These are phyloP conservation scores for Dendrobium chrysotoxum DNA, from an alignment of 106 monocot genomes.

Conservation along the genomic window DNA sequence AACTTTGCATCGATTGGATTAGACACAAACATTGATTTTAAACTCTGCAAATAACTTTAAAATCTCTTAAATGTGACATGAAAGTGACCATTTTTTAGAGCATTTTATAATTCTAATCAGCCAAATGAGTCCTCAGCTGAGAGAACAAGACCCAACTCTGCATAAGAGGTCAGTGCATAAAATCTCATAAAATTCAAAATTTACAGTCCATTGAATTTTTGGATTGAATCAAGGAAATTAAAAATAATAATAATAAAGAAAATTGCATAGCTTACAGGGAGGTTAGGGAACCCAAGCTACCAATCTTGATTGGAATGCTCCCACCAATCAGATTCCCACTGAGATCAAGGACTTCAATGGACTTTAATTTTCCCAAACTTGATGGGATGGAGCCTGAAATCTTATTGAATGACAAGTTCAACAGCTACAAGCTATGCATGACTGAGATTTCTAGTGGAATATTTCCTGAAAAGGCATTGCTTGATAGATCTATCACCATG, in stretches of 20 bases:
- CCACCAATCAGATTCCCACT: slow-evolving; percentile 29
- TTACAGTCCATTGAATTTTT: too few species aligned
- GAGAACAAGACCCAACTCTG: too few species aligned
- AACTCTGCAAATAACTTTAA: background rate
- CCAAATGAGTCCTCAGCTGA: too few species aligned
- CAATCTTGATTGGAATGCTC: slow-evolving; percentile 34
- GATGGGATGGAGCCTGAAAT: slow-evolving; percentile 28
- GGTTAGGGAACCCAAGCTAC: slow-evolving; percentile 31
- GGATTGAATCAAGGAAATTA: too few species aligned
- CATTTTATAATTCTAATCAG: too few species aligned
- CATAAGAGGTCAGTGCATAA: too few species aligned
- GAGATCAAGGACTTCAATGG: slow-evolving; percentile 30
- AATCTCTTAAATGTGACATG: background rate
- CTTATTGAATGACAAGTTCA: slow-evolving; percentile 32
- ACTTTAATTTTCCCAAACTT: slow-evolving; percentile 21
- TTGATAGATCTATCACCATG: slow-evolving; percentile 26
- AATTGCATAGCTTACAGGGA: slow-evolving; percentile 22
- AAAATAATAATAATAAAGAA: background rate
- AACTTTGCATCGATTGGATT: too few species aligned
- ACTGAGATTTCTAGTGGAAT: background rate
- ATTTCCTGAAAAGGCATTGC: slow-evolving; percentile 27
- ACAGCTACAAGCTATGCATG: slow-evolving; percentile 10
- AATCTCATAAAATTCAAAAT: too few species aligned
- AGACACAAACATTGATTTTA: background rate
- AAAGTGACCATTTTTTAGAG: too few species aligned